A percentile compares a stretch with the other conserved stretches of the same genome.
phyloP scores from a whole-genome alignment of 345 rosid genomes.

The Triadica sebifera region DNA sequence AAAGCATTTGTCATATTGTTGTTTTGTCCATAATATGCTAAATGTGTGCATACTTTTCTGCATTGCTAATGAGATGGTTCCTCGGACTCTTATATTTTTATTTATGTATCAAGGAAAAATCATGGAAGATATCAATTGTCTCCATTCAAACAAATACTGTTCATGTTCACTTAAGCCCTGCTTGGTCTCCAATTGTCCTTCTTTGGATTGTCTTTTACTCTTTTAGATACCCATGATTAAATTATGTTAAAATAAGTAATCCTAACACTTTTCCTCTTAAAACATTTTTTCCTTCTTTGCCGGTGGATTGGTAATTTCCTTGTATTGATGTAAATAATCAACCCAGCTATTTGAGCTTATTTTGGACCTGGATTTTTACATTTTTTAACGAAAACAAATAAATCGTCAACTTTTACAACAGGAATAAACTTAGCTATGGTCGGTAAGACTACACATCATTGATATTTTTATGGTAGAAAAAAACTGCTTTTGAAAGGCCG shows the following conservation, averaged over 20 bases:
- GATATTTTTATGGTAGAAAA: neutral
- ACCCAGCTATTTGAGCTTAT: too few species aligned
- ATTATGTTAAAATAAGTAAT: neutral
- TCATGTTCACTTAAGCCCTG: neutral
- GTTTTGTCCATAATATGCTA: too few species aligned
- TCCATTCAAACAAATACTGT: neutral
- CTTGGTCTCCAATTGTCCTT: neutral
- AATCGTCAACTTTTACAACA: too few species aligned
- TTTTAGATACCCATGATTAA: neutral
- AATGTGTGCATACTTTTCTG: too few species aligned
- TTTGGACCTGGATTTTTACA: too few species aligned
- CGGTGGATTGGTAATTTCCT: neutral
- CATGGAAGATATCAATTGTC: neutral
- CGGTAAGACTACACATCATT: too few species aligned
- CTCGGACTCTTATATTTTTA: neutral
- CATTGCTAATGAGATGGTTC: neutral
- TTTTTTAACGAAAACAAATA: too few species aligned
- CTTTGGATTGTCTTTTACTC: neutral
- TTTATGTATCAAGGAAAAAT: neutral
- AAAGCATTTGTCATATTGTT: too few species aligned
- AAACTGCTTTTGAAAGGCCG: conserved; percentile 12
- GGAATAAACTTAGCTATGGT: too few species aligned
- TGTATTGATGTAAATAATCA: neutral
- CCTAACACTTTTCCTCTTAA: too few species aligned
- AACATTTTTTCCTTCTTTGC: neutral